These are phyloP conservation scores for Phytophthora rubi DNA, from an alignment of 352 stramenopile species.

Conservation along the genomic window DNA sequence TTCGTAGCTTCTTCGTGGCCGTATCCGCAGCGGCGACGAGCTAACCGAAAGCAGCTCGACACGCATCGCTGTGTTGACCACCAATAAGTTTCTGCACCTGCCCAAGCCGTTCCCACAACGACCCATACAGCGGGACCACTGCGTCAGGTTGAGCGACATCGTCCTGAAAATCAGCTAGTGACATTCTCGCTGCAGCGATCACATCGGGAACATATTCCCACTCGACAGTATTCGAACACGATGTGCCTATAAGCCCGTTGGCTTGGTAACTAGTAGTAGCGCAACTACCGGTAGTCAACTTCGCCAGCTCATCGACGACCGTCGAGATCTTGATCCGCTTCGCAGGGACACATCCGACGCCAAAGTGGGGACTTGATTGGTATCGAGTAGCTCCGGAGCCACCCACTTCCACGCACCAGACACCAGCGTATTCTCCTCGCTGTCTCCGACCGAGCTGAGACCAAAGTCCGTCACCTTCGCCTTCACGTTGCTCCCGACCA, in stretches of 20 bases:
- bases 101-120: not conserved
- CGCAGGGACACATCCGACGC: not conserved
- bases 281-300: no score
- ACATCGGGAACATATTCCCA: not conserved
- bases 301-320: slow-evolving; percentile 7
- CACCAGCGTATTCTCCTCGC: not conserved
- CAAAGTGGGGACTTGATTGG: not conserved
- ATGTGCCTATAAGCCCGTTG: no score
- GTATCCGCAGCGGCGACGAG: not conserved
- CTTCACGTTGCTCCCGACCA: not conserved
- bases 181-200: not conserved
- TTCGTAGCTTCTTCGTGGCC: not conserved
- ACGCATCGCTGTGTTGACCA: not conserved
- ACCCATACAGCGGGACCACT: not conserved
- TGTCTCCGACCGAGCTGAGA: not conserved
- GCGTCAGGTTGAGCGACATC: not conserved
- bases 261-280: no score
- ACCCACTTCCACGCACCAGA: not conserved
- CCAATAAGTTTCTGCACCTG: not conserved
- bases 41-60: not conserved
- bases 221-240: not conserved
- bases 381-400: not conserved
- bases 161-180: not conserved
- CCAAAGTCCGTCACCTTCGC: not conserved
- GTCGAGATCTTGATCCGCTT: slow-evolving; percentile 2